A percentile compares a stretch with the other conserved stretches of the same genome.
Evolutionary conservation across 2,329 filamentous ascomycete genomes (phyloP).

Genomic region (Incumbomyces delicatus): DNA sequence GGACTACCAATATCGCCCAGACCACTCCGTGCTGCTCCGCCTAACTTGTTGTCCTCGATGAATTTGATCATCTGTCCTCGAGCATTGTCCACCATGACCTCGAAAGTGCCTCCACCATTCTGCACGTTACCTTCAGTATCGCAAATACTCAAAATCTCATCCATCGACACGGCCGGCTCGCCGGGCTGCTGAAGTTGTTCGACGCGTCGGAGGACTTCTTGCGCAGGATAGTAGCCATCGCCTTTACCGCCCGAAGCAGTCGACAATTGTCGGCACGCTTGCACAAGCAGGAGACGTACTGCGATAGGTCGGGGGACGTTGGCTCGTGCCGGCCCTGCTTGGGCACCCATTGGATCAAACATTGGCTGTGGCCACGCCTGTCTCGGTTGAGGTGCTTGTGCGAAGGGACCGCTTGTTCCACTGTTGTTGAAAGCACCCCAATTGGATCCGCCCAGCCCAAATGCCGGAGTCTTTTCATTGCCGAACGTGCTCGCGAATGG

Average conservation of each 20-base stretch:
- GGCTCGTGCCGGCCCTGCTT: slow-evolving; percentile 32
- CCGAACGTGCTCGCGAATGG: slow-evolving; percentile 23
- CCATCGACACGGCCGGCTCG: slow-evolving; percentile 46
- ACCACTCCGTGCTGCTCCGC: slow-evolving; percentile 33
- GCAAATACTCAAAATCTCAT: slow-evolving; percentile 71
- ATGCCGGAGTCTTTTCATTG: slow-evolving; percentile 17
- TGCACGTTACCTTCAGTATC: slow-evolving; percentile 79
- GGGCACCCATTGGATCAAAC: slow-evolving; percentile 40
- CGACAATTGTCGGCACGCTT: slow-evolving; percentile 59
- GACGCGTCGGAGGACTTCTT: slow-evolving; percentile 53
- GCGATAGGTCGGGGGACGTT: slow-evolving; percentile 56
- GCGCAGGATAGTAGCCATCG: slow-evolving; percentile 62
- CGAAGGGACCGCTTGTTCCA: slow-evolving; percentile 12
- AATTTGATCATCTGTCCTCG: slow-evolving; percentile 35
- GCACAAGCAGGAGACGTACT: slow-evolving; percentile 64
- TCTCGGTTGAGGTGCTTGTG: slow-evolving; percentile 12
- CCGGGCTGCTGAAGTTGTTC: slow-evolving; percentile 48
- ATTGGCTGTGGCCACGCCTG: slow-evolving; percentile 32
- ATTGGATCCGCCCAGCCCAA: slow-evolving; percentile 13
- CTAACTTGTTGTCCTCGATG: slow-evolving; percentile 42
- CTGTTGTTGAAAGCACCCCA: slow-evolving; percentile 19
- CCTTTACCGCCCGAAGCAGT: slow-evolving; percentile 32
- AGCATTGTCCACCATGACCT: slow-evolving; percentile 47
- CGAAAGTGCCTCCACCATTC: slow-evolving; percentile 87
- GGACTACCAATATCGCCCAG: slow-evolving; percentile 65